Conservation (phyloP, 495 filamentous ascomycete species). For the Massariosphaeria phaeospora region DNA sequence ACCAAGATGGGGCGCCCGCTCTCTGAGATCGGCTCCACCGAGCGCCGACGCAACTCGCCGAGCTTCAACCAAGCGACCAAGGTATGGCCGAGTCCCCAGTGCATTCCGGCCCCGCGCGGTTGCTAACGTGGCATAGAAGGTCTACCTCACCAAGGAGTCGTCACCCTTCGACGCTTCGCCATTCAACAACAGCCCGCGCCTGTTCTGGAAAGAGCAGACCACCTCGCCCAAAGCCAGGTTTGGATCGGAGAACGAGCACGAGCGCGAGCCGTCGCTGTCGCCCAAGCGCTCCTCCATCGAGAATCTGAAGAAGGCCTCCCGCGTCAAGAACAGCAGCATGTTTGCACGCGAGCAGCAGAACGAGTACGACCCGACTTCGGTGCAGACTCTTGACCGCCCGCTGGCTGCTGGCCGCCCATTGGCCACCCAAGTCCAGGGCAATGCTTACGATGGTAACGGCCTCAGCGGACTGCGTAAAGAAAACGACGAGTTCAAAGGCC, state of each 20-base stretch:
- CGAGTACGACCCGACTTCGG: constrained; percentile 79
- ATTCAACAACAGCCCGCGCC: constrained; percentile 56
- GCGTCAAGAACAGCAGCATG: constrained; percentile 96
- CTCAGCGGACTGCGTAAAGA: constrained; percentile 46
- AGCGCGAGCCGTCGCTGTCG: constrained; percentile 53
- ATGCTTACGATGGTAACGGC: constrained; percentile 49
- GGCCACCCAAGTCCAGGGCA: constrained; percentile 58
- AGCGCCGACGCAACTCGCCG: constrained; percentile 42
- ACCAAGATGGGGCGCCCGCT: constrained; percentile 39
- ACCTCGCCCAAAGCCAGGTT: constrained; percentile 55
- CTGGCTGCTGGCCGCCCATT: constrained; percentile 58
- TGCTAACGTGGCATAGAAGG: constrained; percentile 34
- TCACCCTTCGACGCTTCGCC: constrained; percentile 63
- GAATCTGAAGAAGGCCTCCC: constrained; percentile 83
- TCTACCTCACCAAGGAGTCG: constrained; percentile 59
- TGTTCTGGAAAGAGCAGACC: constrained; percentile 82
- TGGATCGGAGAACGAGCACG: constrained; percentile 66
- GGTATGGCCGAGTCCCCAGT: constrained; percentile 35
- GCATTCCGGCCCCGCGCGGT: constrained; percentile 11
- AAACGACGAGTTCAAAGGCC: constrained; percentile 34
- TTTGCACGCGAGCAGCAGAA: constrained; percentile 82
- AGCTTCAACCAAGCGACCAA: constrained; percentile 42
- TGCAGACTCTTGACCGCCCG: constrained; percentile 71
- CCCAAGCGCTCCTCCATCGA: constrained; percentile 80
- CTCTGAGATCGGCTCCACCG: constrained; percentile 40